Conservation (phyloP, 148 eudicot genomes). For the Linanthus parryae region DNA sequence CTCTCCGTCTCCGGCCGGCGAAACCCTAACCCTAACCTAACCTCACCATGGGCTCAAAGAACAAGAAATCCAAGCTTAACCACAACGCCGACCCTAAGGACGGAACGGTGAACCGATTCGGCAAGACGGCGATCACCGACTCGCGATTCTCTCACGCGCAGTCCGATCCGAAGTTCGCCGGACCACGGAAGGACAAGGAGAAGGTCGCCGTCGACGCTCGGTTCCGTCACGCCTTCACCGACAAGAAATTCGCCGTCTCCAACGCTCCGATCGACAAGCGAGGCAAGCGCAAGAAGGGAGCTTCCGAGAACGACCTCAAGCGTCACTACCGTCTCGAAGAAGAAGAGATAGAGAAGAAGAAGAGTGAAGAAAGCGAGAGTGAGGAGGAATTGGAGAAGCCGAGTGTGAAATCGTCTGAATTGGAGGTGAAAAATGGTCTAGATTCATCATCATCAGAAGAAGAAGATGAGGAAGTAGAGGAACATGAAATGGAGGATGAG, state of each 20-base stretch:
- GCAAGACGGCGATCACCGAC: conserved; percentile 36
- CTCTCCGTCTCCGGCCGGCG: too few species aligned
- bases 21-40: too few species aligned
- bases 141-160: conserved; percentile 58
- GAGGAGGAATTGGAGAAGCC: conserved; percentile 16
- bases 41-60: conserved; percentile 42
- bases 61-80: conserved; percentile 26
- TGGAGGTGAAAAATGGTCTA: conserved; percentile 19
- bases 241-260: conserved; percentile 50
- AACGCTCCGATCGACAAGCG: conserved; percentile 66
- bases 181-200: conserved; percentile 42
- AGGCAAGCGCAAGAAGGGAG: conserved; percentile 42
- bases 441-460: conserved; percentile 24
- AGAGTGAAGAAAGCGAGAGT: conserved; percentile 7
- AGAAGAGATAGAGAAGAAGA: conserved; percentile 12
- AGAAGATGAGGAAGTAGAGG: conserved; percentile 15
- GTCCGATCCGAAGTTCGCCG: conserved; percentile 74
- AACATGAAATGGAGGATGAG: conserved; percentile 20
- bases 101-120: conserved; percentile 4
- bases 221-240: conserved; percentile 52
- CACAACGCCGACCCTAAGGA: not conserved
- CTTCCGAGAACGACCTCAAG: conserved; percentile 30
- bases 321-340: conserved; percentile 56
- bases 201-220: conserved; percentile 70
- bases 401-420: conserved; percentile 3